Conservation (phyloP, 163 green algal species). For the Trebouxia gelatinosa region DNA sequence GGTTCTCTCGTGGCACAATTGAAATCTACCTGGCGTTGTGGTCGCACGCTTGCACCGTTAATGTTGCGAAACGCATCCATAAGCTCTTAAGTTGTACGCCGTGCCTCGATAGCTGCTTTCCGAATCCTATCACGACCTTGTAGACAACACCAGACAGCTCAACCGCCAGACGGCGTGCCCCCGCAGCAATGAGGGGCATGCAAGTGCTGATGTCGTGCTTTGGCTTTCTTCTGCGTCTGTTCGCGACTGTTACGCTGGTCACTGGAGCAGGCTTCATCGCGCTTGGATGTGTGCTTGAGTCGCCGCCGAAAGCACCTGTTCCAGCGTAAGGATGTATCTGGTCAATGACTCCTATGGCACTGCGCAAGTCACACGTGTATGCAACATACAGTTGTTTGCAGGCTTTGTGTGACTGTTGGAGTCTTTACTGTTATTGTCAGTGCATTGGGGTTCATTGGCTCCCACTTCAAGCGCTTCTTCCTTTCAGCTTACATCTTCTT, state of each 20-base stretch:
- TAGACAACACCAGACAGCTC: no score
- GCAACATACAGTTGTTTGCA: slow-evolving; percentile 15
- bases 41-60: no score
- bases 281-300: slow-evolving; percentile 35
- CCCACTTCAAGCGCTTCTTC: slow-evolving; percentile 18
- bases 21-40: no score
- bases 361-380: no score
- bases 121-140: no score
- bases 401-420: slow-evolving; percentile 29
- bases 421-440: slow-evolving; percentile 29
- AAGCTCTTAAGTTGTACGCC: no score
- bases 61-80: no score
- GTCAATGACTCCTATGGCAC: no score
- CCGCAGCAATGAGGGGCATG: no score
- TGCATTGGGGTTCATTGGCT: slow-evolving; percentile 26
- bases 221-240: slow-evolving; percentile 29
- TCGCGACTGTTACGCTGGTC: slow-evolving; percentile 22
- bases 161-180: no score
- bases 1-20: no score
- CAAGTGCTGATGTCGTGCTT: slow-evolving; percentile 28
- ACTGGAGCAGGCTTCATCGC: slow-evolving; percentile 36
- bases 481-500: slow-evolving; percentile 33
- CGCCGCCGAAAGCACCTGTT: slow-evolving; percentile 31
- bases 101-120: no score
- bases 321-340: slow-evolving; percentile 31